These are phyloP conservation scores for Rubia peregrina DNA, from an alignment of 305 asterid genomes.

Conservation along the genomic window DNA sequence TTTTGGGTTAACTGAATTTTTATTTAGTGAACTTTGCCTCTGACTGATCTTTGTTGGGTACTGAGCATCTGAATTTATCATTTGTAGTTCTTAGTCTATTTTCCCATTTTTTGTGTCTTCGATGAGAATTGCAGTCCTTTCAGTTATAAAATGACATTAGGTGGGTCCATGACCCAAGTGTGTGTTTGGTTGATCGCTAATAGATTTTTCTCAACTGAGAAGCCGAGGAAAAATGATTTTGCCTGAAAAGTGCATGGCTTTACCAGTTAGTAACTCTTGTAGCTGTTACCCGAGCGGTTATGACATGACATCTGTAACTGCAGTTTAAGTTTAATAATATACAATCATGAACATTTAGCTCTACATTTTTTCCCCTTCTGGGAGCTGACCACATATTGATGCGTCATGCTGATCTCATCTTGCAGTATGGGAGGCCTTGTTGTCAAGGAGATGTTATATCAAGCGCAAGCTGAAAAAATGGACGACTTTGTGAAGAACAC, in stretches of 20 bases:
- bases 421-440: constrained; percentile 99
- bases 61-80: not conserved
- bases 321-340: not conserved
- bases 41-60: not conserved
- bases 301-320: not conserved
- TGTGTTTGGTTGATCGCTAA: not conserved
- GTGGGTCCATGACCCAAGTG: not conserved
- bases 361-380: not conserved
- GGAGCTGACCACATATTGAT: not conserved
- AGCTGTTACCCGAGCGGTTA: not conserved
- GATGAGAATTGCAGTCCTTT: not conserved
- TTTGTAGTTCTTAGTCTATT: not conserved
- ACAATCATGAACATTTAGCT: not conserved
- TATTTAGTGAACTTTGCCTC: not conserved
- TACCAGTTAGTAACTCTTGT: not conserved
- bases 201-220: not conserved
- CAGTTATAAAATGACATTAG: too few relatives aligned
- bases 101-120: not conserved
- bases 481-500: constrained; percentile 76
- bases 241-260: not conserved
- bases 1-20: not conserved
- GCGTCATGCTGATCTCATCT: constrained; percentile 14
- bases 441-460: constrained; percentile 92
- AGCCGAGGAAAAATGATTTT: not conserved
- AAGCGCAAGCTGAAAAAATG: constrained; percentile 71